Percentiles rank a stretch among this genome's conserved stretches.
Conservation (phyloP, 73 alveolate genomes). For the Blepharisma stoltei region DNA sequence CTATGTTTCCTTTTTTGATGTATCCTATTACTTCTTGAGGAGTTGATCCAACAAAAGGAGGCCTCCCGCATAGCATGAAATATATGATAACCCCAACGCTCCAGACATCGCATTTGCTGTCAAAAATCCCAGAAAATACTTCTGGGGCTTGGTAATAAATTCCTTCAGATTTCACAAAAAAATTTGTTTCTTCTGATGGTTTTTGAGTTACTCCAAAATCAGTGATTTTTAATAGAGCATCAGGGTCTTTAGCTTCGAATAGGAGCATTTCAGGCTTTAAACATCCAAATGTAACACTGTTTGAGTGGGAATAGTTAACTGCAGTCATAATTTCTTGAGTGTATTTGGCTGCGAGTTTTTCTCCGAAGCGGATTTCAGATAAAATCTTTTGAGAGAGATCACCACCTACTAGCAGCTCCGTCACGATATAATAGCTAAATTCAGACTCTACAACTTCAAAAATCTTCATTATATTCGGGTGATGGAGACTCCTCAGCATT, state of each 20-base stretch:
- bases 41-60: conserved; percentile 24
- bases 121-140: conserved; percentile 35
- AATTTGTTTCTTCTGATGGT: background rate
- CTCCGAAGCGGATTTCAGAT: background rate
- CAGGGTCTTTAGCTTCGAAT: conserved; percentile 26
- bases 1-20: background rate
- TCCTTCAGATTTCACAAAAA: conserved; percentile 22
- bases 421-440: background rate
- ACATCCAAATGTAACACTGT: conserved; percentile 54
- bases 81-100: conserved; percentile 17
- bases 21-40: background rate
- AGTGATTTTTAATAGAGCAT: conserved; percentile 32
- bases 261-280: conserved; percentile 66
- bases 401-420: background rate
- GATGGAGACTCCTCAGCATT: background rate
- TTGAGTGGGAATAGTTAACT: conserved; percentile 50
- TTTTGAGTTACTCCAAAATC: conserved; percentile 40
- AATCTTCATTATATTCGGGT: background rate
- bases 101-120: conserved; percentile 33
- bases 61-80: background rate
- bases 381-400: background rate
- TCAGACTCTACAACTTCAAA: background rate
- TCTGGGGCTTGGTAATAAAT: conserved; percentile 49
- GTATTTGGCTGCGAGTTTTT: background rate
- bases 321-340: conserved; percentile 45